Conservation (phyloP, 176 grass and related monocot genomes). For the Ensete glaucum region DNA sequence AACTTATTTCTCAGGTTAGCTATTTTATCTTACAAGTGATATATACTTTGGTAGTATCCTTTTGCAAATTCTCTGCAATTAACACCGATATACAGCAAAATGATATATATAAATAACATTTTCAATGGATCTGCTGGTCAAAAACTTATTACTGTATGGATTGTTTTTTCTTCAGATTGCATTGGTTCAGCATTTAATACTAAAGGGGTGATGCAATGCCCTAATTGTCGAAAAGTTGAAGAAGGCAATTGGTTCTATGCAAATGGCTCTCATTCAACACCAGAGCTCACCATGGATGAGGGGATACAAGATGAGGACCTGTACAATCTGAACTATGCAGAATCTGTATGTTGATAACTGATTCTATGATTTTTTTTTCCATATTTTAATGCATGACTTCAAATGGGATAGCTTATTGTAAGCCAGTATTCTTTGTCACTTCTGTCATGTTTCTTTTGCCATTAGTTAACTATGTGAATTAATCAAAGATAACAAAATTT, state of each 20-base stretch:
- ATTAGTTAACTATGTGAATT: too few relatives aligned
- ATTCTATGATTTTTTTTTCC: too few relatives aligned
- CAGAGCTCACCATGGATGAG: slow-evolving; percentile 65
- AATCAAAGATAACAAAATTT: too few relatives aligned
- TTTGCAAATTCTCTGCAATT: neutral
- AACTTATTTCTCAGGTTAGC: neutral
- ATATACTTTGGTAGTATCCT: neutral
- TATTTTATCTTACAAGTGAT: neutral
- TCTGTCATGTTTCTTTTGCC: too few relatives aligned
- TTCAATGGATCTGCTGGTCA: neutral
- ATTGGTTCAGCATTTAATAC: slow-evolving; percentile 99
- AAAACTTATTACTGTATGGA: neutral
- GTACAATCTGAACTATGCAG: slow-evolving; percentile 73
- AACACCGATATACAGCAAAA: neutral
- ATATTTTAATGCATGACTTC: too few relatives aligned
- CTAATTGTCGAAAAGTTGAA: slow-evolving; percentile 94
- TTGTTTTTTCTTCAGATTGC: slow-evolving; percentile 55
- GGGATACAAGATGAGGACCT: slow-evolving; percentile 86
- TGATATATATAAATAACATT: too few relatives aligned
- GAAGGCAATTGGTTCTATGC: slow-evolving; percentile 96
- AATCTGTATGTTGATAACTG: slow-evolving; percentile 37
- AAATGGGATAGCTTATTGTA: too few relatives aligned
- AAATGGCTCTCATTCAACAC: slow-evolving; percentile 45
- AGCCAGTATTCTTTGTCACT: too few relatives aligned
- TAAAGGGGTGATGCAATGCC: slow-evolving; percentile 97